Percentiles rank a stretch among this genome's conserved stretches.
Evolutionary conservation across 176 grass and related monocot genomes (phyloP).

Genomic region (Rhynchospora breviuscula): DNA sequence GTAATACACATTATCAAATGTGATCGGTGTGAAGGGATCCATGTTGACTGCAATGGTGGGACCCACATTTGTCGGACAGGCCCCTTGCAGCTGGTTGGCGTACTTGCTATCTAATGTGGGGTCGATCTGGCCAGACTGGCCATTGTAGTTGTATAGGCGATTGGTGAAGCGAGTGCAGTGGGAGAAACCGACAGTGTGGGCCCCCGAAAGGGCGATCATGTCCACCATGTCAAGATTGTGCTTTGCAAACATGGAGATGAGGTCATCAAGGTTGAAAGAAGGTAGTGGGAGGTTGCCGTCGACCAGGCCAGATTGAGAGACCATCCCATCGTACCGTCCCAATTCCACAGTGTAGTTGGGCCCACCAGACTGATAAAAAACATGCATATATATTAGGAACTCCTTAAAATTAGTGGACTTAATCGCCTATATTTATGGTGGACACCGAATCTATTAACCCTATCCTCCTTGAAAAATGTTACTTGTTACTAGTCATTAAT

Average conservation of each 20-base stretch:
- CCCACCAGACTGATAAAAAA: slow-evolving; percentile 43
- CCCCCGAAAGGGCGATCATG: slow-evolving; percentile 74
- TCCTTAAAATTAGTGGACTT: background rate
- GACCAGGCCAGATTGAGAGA: slow-evolving; percentile 49
- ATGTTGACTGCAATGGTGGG: slow-evolving; percentile 75
- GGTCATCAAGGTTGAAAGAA: slow-evolving; percentile 47
- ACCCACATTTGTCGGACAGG: slow-evolving; percentile 55
- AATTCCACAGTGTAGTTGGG: slow-evolving; percentile 64
- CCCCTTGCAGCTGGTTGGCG: slow-evolving; percentile 44
- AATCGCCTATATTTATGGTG: background rate
- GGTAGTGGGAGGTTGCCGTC: slow-evolving; percentile 46
- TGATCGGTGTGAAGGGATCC: slow-evolving; percentile 54
- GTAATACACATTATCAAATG: slow-evolving; percentile 72
- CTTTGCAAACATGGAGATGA: slow-evolving; percentile 34
- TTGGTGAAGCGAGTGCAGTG: slow-evolving; percentile 69
- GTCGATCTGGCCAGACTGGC: slow-evolving; percentile 26
- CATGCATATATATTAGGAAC: background rate
- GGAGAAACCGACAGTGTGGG: slow-evolving; percentile 80
- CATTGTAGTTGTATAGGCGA: slow-evolving; percentile 42
- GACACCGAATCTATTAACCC: background rate
- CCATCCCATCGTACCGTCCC: slow-evolving; percentile 50
- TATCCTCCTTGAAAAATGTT: background rate
- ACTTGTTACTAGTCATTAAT: background rate
- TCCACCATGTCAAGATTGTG: slow-evolving; percentile 33
- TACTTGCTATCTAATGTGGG: slow-evolving; percentile 38